Evolutionary conservation across 2,329 filamentous ascomycete genomes (phyloP).

Genomic region (Dactylellina drechsleri): DNA sequence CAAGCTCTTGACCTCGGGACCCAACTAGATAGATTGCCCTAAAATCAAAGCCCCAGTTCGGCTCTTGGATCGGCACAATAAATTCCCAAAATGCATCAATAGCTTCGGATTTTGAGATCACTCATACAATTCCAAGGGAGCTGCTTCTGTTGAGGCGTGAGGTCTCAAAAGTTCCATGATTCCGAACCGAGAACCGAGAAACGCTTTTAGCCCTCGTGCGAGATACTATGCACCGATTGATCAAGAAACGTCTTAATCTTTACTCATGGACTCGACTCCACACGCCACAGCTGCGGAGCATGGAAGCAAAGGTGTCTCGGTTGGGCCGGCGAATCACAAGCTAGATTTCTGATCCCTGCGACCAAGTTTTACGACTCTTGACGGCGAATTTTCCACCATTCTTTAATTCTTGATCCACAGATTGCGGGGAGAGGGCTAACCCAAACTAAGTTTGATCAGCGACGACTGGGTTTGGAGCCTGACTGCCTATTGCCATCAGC

Average conservation of each 20-base stretch:
- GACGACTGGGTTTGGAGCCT: not conserved
- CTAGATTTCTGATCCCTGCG: conserved; percentile 10
- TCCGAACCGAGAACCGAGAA: conserved; percentile 40
- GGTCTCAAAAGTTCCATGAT: conserved; percentile 36
- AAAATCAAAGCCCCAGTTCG: conserved; percentile 4
- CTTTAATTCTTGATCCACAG: not conserved
- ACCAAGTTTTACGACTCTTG: conserved; percentile 6
- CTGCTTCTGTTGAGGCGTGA: too few relatives aligned
- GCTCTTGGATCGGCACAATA: conserved; percentile 45
- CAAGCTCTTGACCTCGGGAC: too few relatives aligned
- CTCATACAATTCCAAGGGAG: too few relatives aligned
- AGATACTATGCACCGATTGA: not conserved
- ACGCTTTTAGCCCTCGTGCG: conserved; percentile 30
- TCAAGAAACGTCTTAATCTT: not conserved
- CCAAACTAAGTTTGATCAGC: conserved; percentile 18
- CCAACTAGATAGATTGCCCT: not conserved
- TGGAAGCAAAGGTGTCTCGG: conserved; percentile 30
- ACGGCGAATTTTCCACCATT: conserved; percentile 52
- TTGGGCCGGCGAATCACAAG: conserved; percentile 42
- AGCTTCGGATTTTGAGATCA: too few relatives aligned
- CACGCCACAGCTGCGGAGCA: too few relatives aligned
- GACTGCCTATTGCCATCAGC: not conserved
- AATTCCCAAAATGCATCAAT: not conserved
- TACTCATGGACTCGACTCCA: too few relatives aligned
- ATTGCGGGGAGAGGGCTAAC: conserved; percentile 29